Conservation (phyloP, 1,284 basidiomycete species). For the Ganoderma meredithae region DNA sequence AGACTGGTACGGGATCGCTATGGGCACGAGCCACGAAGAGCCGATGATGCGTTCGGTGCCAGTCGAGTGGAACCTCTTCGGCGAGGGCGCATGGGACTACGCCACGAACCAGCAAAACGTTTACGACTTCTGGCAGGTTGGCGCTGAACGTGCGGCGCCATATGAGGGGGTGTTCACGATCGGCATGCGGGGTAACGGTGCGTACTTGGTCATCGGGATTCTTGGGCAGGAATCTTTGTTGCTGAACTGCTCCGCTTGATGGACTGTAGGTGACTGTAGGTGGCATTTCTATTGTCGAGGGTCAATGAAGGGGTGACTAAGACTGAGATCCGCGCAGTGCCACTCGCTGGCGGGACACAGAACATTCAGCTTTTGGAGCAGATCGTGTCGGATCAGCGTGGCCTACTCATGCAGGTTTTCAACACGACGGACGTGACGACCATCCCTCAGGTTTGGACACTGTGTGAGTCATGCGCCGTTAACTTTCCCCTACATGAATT, state of each 20-base stretch:
- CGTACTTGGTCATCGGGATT: constrained; percentile 34
- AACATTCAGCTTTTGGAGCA: constrained; percentile 61
- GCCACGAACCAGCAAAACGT: constrained; percentile 58
- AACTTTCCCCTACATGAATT: neutral
- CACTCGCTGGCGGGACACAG: constrained; percentile 52
- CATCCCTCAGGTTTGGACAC: constrained; percentile 72
- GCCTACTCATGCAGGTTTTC: constrained; percentile 66
- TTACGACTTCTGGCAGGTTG: constrained; percentile 65
- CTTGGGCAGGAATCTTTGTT: neutral
- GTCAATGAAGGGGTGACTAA: neutral
- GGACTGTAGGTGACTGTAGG: constrained; percentile 36
- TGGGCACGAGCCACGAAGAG: constrained; percentile 75
- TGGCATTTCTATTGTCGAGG: neutral
- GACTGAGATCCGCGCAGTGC: constrained; percentile 46
- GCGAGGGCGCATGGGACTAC: constrained; percentile 69
- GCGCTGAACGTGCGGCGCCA: constrained; percentile 60
- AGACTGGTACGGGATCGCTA: constrained; percentile 73
- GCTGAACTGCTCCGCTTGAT: neutral
- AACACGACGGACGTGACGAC: constrained; percentile 54
- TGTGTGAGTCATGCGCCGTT: constrained; percentile 51
- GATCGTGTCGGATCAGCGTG: constrained; percentile 67
- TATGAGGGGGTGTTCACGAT: constrained; percentile 70
- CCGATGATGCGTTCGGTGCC: constrained; percentile 71
- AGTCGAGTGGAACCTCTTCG: constrained; percentile 65
- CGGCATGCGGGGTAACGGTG: constrained; percentile 72